Base-by-base conservation (phyloP, 371 early-diverging fungal species). In the Lichtheimia corymbifera region DNA sequence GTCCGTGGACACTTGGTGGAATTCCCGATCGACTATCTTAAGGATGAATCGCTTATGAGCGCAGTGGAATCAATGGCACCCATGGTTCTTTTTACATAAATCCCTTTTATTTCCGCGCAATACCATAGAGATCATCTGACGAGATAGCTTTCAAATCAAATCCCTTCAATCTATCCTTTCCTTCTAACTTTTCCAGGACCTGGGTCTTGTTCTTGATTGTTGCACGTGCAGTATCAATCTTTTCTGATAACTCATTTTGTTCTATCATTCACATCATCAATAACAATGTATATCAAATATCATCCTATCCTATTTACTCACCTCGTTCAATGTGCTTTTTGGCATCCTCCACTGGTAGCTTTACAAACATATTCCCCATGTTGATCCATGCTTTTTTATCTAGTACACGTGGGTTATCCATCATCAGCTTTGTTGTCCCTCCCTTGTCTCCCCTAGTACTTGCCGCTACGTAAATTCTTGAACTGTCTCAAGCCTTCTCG, bases 11-110 rank as follows among this genome's bases (percentile, higher is more conserved):
- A 91, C 62, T 55, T 88, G 58, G 93, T 93, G 4, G 71, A 83
- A 44, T 91, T 92, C 68, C 93, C 94, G 14, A 82, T 84, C 18
- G 82, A 90, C 53, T 93, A 93, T 62, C 70, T 93, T 52, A 75
- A 82, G 53, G 66, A 88, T 22, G 94, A 93, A 72, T 86, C 87
- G 42, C 55, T 93, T 59, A 54, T 86, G 15, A 86, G 83, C 18
- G 76, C 73, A 54, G 66, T 77, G 13, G 79, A 76, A 58, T 73
- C 80, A 2, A 76, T 86, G 17, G 78, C 80, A 0, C 86, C 86
- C 28, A 76, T 83, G 70, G 79, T 83, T 40, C 83, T 86, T 53
- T 86, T 86, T 63, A 84, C 86, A 18, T 85, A 74, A 61, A 14
- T 14, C 20, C 43, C 17, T 24, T 17, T 51, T 50, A 53, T 49